Conservation (phyloP, 148 eudicot genomes). For the Persicaria maculosa region DNA sequence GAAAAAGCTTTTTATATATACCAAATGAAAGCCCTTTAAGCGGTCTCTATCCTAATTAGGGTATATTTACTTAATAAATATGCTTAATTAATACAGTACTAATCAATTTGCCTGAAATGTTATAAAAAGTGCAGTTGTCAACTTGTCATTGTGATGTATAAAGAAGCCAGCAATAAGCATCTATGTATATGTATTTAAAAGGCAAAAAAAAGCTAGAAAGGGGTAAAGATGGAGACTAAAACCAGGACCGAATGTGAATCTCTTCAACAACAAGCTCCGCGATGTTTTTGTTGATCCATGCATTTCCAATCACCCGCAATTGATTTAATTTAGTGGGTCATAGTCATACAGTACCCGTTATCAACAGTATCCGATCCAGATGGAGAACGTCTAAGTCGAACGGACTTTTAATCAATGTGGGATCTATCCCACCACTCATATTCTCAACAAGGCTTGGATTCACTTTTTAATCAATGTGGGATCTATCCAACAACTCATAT, state of each 20-base stretch:
- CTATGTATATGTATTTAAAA: neutral
- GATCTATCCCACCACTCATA: too few species aligned
- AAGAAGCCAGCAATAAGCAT: neutral
- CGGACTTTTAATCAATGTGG: too few species aligned
- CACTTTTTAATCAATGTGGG: too few species aligned
- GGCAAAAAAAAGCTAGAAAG: neutral
- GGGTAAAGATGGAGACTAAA: neutral
- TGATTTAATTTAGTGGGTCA: too few species aligned
- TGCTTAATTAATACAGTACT: neutral
- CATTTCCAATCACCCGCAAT: too few species aligned
- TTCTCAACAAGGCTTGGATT: too few species aligned
- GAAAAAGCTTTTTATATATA: neutral
- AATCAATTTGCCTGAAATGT: neutral
- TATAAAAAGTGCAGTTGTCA: neutral
- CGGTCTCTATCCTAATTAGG: neutral
- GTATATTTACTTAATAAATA: neutral
- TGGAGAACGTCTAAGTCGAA: too few species aligned
- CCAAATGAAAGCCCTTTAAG: neutral
- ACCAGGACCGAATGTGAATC: conserved; percentile 4
- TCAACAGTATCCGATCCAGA: too few species aligned
- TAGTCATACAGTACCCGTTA: too few species aligned
- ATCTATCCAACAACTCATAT: too few species aligned
- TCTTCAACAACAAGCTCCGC: neutral
- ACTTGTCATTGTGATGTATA: neutral
- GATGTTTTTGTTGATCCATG: too few species aligned